A percentile compares a stretch with the other conserved stretches of the same genome.
Evolutionary conservation across 805 yeast genomes (phyloP).

Genomic region (Ogataea paraovalis): DNA sequence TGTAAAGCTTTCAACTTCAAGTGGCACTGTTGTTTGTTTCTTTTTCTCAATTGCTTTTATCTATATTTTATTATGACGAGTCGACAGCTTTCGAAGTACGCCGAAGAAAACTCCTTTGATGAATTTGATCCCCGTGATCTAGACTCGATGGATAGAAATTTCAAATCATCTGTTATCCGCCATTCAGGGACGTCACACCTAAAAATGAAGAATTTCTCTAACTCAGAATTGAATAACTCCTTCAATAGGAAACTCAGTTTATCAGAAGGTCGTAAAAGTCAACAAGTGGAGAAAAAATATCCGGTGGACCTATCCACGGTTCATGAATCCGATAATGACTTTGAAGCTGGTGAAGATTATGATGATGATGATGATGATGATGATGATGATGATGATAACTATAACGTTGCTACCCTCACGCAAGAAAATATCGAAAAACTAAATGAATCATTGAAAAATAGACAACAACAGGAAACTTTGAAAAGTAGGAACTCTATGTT

Average conservation of each 20-base stretch:
- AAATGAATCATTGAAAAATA: constrained; percentile 8
- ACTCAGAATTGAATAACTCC: neutral
- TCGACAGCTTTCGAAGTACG: neutral
- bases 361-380: constrained; percentile 5
- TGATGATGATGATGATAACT: constrained; percentile 3
- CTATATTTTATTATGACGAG: neutral
- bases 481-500: constrained; percentile 6
- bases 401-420: constrained; percentile 18
- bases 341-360: constrained; percentile 5
- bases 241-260: neutral
- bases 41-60: neutral
- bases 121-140: neutral
- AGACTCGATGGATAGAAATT: neutral
- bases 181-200: neutral
- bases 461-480: constrained; percentile 1
- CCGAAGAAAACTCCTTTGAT: neutral
- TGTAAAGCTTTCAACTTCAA: too few species aligned
- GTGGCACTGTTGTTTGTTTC: too few species aligned
- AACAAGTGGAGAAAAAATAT: neutral
- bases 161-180: neutral
- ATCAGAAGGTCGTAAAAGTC: neutral
- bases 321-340: constrained; percentile 25
- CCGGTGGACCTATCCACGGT: constrained; percentile 4
- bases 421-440: constrained; percentile 20
- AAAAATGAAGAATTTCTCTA: neutral